A percentile compares a stretch with the other conserved stretches of the same genome.
Conservation (phyloP, 495 filamentous ascomycete species). For the Darksidea phi region DNA sequence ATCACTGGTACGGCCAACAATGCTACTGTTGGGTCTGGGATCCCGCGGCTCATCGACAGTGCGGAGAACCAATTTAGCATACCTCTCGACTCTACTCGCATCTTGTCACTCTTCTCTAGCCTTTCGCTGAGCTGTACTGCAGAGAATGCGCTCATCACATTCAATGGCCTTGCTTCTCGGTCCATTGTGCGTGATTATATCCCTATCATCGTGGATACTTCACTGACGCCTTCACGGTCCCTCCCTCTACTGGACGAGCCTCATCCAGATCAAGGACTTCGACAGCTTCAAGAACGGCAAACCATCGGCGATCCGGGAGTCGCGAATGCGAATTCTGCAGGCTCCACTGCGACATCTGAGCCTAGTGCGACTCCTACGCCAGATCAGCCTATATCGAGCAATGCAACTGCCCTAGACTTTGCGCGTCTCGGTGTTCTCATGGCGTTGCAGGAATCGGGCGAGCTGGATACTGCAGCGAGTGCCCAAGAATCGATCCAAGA, state of each 20-base stretch:
- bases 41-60: constrained; percentile 67
- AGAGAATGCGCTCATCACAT: constrained; percentile 83
- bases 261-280: constrained; percentile 5
- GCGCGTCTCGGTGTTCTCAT: constrained; percentile 62
- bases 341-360: constrained; percentile 2
- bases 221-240: constrained; percentile 15
- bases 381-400: constrained; percentile 26
- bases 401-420: constrained; percentile 61
- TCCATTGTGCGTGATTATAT: constrained; percentile 13
- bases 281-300: constrained; percentile 6
- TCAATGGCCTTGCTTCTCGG: constrained; percentile 56
- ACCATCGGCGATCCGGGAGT: constrained; percentile 9
- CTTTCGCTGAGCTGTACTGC: constrained; percentile 71
- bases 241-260: constrained; percentile 21
- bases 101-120: constrained; percentile 74
- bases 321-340: neutral
- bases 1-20: constrained; percentile 53
- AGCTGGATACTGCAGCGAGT: constrained; percentile 52
- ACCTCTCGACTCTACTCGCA: constrained; percentile 59
- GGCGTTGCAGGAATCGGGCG: constrained; percentile 56
- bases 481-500: constrained; percentile 59
- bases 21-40: constrained; percentile 75
- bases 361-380: constrained; percentile 25
- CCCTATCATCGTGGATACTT: constrained; percentile 12
- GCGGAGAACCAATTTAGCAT: constrained; percentile 72